Conservation (phyloP, 2,329 filamentous ascomycete species). For the Mycosphaerelloides madeirae region DNA sequence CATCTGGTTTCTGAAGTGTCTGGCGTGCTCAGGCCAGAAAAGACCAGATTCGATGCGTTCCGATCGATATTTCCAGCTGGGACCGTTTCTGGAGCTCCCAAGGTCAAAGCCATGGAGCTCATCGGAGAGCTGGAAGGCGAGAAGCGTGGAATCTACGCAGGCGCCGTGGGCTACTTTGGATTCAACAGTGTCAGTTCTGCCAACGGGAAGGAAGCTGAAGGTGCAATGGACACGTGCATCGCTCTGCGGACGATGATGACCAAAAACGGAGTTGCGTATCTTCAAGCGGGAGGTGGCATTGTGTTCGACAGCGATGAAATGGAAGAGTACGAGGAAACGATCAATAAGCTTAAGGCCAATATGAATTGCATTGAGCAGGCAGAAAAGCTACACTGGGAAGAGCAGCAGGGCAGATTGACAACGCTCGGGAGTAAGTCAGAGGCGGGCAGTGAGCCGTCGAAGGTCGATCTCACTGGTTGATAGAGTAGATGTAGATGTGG, state of each 20-base stretch:
- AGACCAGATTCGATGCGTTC: constrained; percentile 92
- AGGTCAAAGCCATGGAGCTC: constrained; percentile 93
- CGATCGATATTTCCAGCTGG: constrained; percentile 91
- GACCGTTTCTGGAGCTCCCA: constrained; percentile 91
- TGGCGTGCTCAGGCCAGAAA: constrained; percentile 74
- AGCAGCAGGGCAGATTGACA: constrained; percentile 31
- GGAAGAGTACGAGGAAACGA: constrained; percentile 93
- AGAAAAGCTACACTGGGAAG: constrained; percentile 61
- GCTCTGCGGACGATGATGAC: constrained; percentile 87
- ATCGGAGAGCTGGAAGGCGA: constrained; percentile 92
- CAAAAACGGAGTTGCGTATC: constrained; percentile 84
- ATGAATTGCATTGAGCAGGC: constrained; percentile 82
- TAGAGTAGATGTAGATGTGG: constrained; percentile 3
- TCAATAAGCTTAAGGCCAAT: constrained; percentile 91
- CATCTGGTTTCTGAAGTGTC: constrained; percentile 95
- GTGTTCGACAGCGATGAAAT: constrained; percentile 88
- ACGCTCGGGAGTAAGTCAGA: neutral
- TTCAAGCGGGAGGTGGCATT: constrained; percentile 84
- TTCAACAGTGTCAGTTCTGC: constrained; percentile 60
- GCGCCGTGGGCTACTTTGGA: constrained; percentile 94
- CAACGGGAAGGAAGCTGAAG: constrained; percentile 60
- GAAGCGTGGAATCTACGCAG: constrained; percentile 92
- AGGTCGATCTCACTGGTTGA: constrained; percentile 12
- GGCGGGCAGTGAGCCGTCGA: neutral
- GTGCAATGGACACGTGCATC: constrained; percentile 86